Evolutionary conservation across 2,329 filamentous ascomycete species (phyloP).

Genomic region (Botrytis galanthina): DNA sequence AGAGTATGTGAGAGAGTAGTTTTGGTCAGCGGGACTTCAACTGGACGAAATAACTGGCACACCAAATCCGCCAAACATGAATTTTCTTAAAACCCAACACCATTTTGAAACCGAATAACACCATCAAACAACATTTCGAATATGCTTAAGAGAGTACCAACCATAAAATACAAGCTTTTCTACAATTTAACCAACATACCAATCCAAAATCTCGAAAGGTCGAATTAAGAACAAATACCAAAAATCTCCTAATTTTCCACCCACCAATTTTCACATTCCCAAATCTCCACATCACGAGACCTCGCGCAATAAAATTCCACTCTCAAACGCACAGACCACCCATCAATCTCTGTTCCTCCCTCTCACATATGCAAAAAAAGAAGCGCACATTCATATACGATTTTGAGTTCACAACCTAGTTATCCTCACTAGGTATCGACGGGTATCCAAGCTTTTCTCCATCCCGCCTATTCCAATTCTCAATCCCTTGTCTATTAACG

Average conservation of each 20-base stretch:
- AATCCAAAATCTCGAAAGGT: background rate
- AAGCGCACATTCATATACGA: background rate
- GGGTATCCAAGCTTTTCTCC: background rate
- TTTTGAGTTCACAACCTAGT: background rate
- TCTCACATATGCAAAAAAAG: background rate
- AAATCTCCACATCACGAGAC: conserved; percentile 3
- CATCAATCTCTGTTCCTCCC: background rate
- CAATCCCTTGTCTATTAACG: background rate
- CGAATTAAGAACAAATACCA: background rate
- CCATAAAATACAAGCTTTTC: fast-evolving
- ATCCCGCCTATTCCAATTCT: background rate
- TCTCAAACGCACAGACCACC: background rate
- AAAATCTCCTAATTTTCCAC: background rate
- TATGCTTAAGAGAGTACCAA: background rate
- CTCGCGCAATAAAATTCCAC: background rate
- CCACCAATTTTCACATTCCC: background rate
- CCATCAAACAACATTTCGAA: background rate
- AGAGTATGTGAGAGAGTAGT: background rate
- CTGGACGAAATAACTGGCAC: background rate
- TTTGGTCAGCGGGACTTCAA: background rate
- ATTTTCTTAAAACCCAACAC: background rate
- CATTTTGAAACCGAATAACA: background rate
- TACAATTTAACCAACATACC: fast-evolving
- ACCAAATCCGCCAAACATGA: background rate
- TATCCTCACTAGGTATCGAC: background rate